phyloP scores from a whole-genome alignment of 306 rosid genomes.

The Cucurbita maxima region DNA sequence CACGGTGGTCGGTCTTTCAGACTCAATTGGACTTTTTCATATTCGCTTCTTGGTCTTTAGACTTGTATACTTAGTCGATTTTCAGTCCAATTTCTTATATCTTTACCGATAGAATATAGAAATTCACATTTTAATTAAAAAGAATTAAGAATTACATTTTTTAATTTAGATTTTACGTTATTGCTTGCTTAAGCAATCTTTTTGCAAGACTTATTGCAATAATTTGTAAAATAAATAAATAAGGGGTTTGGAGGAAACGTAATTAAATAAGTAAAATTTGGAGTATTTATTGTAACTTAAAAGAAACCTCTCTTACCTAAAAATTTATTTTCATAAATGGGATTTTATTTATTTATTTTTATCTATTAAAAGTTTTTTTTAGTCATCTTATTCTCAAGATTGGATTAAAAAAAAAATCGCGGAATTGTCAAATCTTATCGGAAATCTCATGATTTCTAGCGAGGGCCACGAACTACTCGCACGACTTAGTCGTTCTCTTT shows the following conservation, averaged over 20 bases:
- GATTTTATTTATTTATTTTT: background rate
- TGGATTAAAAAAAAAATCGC: too few relatives aligned
- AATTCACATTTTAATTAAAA: background rate
- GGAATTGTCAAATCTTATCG: too few relatives aligned
- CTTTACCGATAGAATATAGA: too few relatives aligned
- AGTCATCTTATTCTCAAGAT: too few relatives aligned
- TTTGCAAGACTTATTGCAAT: background rate
- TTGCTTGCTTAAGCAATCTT: background rate
- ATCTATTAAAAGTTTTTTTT: background rate
- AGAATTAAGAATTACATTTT: background rate
- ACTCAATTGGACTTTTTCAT: too few relatives aligned
- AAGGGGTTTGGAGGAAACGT: background rate
- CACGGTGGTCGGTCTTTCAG: too few relatives aligned
- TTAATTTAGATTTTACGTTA: background rate
- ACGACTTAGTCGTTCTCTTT: too few relatives aligned
- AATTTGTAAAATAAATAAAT: background rate
- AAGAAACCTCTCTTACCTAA: background rate
- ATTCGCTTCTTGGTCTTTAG: too few relatives aligned
- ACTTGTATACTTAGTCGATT: too few relatives aligned
- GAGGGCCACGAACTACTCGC: too few relatives aligned
- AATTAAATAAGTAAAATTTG: background rate
- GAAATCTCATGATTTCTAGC: too few relatives aligned
- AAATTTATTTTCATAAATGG: background rate
- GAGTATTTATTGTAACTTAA: background rate
- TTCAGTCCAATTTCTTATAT: too few relatives aligned